These are phyloP conservation scores for Pestalotiopsis sp. DNA, from an alignment of 2,329 filamentous ascomycete species.

Conservation along the genomic window DNA sequence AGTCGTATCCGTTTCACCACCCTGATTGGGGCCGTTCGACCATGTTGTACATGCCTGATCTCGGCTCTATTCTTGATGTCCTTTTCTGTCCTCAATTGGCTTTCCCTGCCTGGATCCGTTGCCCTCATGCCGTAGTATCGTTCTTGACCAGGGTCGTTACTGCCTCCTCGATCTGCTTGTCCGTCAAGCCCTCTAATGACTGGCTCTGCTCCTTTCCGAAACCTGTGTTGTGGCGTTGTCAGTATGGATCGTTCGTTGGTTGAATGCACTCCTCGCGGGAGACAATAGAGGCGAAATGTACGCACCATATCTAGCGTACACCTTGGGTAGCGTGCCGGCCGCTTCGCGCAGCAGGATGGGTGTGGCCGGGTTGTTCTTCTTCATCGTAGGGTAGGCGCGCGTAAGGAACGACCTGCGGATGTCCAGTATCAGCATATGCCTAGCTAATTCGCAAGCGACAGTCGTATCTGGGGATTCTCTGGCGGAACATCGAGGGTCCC, in stretches of 20 bases:
- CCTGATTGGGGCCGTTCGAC: neutral
- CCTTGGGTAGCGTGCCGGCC: constrained; percentile 76
- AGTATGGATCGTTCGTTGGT: constrained; percentile 15
- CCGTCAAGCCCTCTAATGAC: constrained; percentile 59
- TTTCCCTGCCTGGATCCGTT: neutral
- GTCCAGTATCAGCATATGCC: neutral
- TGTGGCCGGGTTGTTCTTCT: constrained; percentile 94
- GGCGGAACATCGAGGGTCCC: neutral
- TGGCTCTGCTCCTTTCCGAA: constrained; percentile 60
- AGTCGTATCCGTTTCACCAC: constrained; percentile 1
- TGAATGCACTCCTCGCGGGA: neutral
- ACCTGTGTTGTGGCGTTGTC: constrained; percentile 37
- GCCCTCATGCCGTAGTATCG: constrained; percentile 24
- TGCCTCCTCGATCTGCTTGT: constrained; percentile 64
- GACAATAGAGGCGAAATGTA: neutral
- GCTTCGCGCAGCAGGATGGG: constrained; percentile 97
- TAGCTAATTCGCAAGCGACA: neutral
- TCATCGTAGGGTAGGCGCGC: constrained; percentile 95
- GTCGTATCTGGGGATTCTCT: neutral
- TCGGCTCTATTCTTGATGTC: neutral
- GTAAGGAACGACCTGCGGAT: constrained; percentile 78
- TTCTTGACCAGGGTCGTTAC: constrained; percentile 57
- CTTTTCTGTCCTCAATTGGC: neutral
- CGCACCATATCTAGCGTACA: constrained; percentile 92
- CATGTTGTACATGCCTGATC: neutral